A percentile compares a stretch with the other conserved stretches of the same genome.
phyloP scores from a whole-genome alignment of 2,329 filamentous ascomycete genomes.

The Helicocarpus griseus region DNA sequence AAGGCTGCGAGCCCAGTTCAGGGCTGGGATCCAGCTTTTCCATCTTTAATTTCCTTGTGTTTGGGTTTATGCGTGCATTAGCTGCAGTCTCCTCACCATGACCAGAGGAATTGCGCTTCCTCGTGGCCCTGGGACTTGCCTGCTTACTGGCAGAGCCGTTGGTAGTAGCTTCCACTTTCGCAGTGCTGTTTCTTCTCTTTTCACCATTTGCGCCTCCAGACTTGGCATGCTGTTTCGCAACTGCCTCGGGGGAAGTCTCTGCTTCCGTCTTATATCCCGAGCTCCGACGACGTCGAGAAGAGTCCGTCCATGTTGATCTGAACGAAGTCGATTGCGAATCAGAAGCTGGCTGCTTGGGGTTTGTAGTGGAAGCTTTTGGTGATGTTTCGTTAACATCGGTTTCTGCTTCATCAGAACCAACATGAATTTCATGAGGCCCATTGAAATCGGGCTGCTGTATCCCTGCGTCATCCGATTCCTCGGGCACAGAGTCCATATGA shows the following conservation, averaged over 20 bases:
- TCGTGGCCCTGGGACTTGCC: not conserved
- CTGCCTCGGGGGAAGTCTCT: not conserved
- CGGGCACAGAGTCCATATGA: not conserved
- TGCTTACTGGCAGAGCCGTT: not conserved
- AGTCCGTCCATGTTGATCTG: constrained; percentile 2
- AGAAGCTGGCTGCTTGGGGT: not conserved
- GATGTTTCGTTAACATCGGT: not conserved
- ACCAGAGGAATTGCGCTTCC: not conserved
- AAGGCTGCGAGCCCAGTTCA: not conserved
- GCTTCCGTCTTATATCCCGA: constrained; percentile 1
- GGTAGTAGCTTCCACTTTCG: not conserved
- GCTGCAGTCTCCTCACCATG: not conserved
- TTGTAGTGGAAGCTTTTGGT: not conserved
- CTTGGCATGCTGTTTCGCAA: not conserved
- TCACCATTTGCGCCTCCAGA: not conserved
- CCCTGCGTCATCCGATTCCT: not conserved
- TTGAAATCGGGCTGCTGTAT: constrained; percentile 5
- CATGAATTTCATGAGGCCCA: not conserved
- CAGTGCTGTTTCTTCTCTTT: not conserved
- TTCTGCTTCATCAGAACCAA: not conserved
- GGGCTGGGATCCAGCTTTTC: not conserved
- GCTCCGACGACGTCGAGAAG: constrained; percentile 3
- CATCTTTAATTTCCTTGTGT: not conserved
- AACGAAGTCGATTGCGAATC: constrained; percentile 2
- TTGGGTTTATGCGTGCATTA: not conserved